These are phyloP conservation scores for Primulina huaijiensis DNA, from an alignment of 257 asterid species.

Conservation along the genomic window DNA sequence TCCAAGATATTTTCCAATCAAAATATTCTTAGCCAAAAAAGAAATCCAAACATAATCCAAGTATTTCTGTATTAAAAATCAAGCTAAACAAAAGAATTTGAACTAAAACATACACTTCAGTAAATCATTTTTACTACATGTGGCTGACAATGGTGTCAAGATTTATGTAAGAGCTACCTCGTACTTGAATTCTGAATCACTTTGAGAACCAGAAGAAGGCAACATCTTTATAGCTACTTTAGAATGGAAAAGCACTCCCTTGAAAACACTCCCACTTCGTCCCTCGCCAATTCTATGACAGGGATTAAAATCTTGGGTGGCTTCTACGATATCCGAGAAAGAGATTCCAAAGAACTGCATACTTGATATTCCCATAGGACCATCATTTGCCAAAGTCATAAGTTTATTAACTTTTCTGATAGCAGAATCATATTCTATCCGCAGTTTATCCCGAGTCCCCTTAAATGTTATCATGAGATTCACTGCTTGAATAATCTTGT, in stretches of 20 bases:
- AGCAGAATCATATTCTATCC: constrained; percentile 60
- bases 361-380: constrained; percentile 32
- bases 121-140: constrained; percentile 9
- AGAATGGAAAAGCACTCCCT: constrained; percentile 56
- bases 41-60: too few relatives aligned
- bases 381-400: constrained; percentile 41
- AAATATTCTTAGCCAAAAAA: too few relatives aligned
- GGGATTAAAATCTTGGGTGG: constrained; percentile 69
- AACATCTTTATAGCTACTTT: constrained; percentile 86
- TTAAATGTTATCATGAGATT: constrained; percentile 66
- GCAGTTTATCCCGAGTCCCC: constrained; percentile 68
- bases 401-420: constrained; percentile 44
- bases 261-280: constrained; percentile 68
- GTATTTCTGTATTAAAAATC: not conserved
- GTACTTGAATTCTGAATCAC: constrained; percentile 66
- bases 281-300: constrained; percentile 83
- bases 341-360: constrained; percentile 52
- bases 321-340: constrained; percentile 70
- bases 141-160: not conserved
- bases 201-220: constrained; percentile 66
- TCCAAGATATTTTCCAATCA: too few relatives aligned
- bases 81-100: constrained; percentile 3
- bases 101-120: not conserved
- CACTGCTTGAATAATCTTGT: constrained; percentile 85
- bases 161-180: constrained; percentile 43